These are phyloP conservation scores for Leccinum cinnamomeum DNA, from an alignment of 1,284 basidiomycete genomes.

Conservation along the genomic window DNA sequence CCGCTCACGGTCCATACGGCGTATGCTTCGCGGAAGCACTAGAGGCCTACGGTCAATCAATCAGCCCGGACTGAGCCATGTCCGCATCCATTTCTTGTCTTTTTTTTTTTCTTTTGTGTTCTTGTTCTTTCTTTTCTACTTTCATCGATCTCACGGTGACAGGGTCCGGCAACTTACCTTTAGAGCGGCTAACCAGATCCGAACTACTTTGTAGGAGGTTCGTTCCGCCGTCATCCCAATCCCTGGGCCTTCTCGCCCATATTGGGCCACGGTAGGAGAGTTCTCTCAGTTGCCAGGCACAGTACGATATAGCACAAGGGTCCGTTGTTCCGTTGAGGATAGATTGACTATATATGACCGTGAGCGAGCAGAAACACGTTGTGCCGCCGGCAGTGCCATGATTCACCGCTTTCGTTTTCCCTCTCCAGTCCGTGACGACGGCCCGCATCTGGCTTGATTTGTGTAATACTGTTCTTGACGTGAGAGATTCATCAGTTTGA, in stretches of 20 bases:
- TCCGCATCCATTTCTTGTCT: neutral
- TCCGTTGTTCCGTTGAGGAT: conserved; percentile 2
- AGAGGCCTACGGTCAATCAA: conserved; percentile 1
- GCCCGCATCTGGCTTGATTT: neutral
- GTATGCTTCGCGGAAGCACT: conserved; percentile 31
- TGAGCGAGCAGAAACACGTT: neutral
- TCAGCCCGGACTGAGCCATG: neutral
- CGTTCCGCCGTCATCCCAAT: neutral
- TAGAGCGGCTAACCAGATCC: conserved; percentile 2
- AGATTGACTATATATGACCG: neutral
- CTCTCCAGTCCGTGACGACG: neutral
- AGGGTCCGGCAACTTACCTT: conserved; percentile 12
- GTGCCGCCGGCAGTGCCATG: conserved; percentile 4
- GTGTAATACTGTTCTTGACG: neutral
- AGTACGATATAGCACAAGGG: neutral
- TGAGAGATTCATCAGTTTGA: neutral
- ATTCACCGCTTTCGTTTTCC: neutral
- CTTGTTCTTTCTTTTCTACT: neutral
- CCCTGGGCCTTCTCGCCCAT: neutral
- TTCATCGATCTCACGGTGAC: neutral
- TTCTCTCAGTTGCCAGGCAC: conserved; percentile 26
- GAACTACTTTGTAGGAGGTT: neutral
- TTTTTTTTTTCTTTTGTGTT: neutral
- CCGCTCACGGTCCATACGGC: conserved; percentile 12
- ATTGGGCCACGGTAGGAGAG: neutral